Percentiles rank a stretch among this genome's conserved stretches.
phyloP scores from a whole-genome alignment of 2,329 filamentous ascomycete species.

The Pseudogymnoascus sp. region DNA sequence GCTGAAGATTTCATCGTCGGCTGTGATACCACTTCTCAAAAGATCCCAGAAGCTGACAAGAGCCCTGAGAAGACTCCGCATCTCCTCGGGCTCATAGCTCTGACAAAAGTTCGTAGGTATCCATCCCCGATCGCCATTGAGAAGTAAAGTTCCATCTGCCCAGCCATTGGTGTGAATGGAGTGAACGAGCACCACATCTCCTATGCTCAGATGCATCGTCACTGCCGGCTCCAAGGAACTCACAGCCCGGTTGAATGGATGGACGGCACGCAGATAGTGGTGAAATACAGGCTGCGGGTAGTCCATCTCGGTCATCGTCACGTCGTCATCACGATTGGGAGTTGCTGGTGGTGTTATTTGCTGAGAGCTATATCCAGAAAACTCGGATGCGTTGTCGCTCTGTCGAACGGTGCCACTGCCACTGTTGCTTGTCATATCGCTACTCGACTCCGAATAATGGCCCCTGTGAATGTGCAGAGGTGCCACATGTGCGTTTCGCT shows the following conservation, averaged over 20 bases:
- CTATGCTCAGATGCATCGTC: slow-evolving; percentile 78
- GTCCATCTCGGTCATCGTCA: slow-evolving; percentile 33
- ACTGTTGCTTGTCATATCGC: not conserved
- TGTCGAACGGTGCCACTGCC: not conserved
- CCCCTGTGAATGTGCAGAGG: slow-evolving; percentile 5
- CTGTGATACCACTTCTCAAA: slow-evolving; percentile 66
- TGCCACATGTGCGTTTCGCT: not conserved
- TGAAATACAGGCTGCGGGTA: slow-evolving; percentile 63
- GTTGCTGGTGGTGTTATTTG: slow-evolving; percentile 74
- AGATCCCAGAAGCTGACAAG: slow-evolving; percentile 90
- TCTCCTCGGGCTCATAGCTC: slow-evolving; percentile 80
- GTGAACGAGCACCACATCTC: slow-evolving; percentile 88
- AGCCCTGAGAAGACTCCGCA: slow-evolving; percentile 76
- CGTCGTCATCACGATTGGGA: slow-evolving; percentile 55
- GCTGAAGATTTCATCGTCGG: slow-evolving; percentile 69
- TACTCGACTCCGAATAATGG: slow-evolving; percentile 5
- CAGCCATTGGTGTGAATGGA: slow-evolving; percentile 97
- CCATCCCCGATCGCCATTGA: slow-evolving; percentile 85
- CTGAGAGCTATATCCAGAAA: slow-evolving; percentile 21
- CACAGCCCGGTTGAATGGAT: slow-evolving; percentile 71
- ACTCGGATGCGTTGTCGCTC: not conserved
- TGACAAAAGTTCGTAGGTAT: slow-evolving; percentile 98
- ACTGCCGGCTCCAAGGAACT: slow-evolving; percentile 75
- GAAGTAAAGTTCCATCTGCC: slow-evolving; percentile 88
- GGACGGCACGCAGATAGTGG: slow-evolving; percentile 91